Conservation (phyloP, 1,139 yeast species). For the Kurtzmaniella quercitrusa region DNA sequence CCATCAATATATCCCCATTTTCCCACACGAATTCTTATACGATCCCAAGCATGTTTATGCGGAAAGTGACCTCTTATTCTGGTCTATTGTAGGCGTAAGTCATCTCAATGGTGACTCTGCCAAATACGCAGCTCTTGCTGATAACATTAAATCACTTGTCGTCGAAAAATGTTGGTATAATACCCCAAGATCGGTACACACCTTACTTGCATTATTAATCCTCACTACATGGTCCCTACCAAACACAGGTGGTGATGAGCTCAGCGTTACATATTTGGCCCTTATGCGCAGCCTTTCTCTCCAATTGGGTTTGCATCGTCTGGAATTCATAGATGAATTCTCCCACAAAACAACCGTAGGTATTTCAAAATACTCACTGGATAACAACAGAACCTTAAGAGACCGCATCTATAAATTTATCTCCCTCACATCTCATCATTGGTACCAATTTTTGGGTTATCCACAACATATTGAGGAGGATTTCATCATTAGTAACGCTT, state of each 20-base stretch:
- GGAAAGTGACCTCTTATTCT: constrained; percentile 38
- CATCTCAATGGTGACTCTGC: constrained; percentile 18
- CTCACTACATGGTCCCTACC: constrained; percentile 51
- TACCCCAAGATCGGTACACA: constrained; percentile 44
- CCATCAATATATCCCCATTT: constrained; percentile 37
- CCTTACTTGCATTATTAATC: constrained; percentile 36
- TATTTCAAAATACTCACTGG: constrained; percentile 28
- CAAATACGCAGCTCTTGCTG: constrained; percentile 23
- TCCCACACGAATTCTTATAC: constrained; percentile 37
- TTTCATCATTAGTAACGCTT: constrained; percentile 35
- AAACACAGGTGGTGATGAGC: constrained; percentile 26
- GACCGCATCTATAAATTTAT: constrained; percentile 45
- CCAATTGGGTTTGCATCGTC: constrained; percentile 44
- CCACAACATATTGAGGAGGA: constrained; percentile 26
- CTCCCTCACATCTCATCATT: constrained; percentile 41
- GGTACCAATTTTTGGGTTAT: constrained; percentile 41
- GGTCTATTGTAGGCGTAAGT: constrained; percentile 40
- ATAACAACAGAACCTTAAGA: constrained; percentile 31
- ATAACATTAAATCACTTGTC: constrained; percentile 37
- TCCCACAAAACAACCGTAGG: constrained; percentile 40
- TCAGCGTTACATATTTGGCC: constrained; percentile 37
- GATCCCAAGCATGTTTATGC: constrained; percentile 18
- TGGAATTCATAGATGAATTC: constrained; percentile 42
- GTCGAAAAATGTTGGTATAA: constrained; percentile 43
- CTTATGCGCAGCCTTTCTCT: constrained; percentile 39